These are phyloP conservation scores for Maudiozyma humilis DNA, from an alignment of 1,139 yeast species.

Conservation along the genomic window DNA sequence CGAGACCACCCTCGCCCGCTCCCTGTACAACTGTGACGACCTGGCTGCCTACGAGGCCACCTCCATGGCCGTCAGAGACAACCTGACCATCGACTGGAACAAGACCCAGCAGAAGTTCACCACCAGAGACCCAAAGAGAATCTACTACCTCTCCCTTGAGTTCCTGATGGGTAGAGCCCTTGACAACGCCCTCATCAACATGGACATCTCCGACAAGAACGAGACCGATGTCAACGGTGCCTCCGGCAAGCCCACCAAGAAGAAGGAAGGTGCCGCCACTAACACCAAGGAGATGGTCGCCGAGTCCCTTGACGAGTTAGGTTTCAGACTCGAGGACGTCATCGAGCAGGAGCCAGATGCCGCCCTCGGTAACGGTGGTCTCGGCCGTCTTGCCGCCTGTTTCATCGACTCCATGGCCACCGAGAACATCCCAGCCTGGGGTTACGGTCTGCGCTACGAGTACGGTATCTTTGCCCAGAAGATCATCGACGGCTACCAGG, in stretches of 20 bases:
- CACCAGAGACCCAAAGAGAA: slow-evolving; percentile 72
- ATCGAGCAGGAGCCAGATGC: slow-evolving; percentile 87
- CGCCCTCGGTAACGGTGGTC: slow-evolving; percentile 90
- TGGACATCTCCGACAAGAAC: slow-evolving; percentile 36
- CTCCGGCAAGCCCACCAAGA: slow-evolving; percentile 13
- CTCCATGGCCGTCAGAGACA: slow-evolving; percentile 69
- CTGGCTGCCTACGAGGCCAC: slow-evolving; percentile 91
- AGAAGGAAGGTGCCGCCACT: not conserved
- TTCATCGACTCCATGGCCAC: slow-evolving; percentile 84
- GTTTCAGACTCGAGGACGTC: slow-evolving; percentile 82
- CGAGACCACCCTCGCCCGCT: slow-evolving; percentile 82
- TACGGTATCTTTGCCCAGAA: slow-evolving; percentile 90
- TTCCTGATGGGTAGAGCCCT: slow-evolving; percentile 92
- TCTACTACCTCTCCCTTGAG: slow-evolving; percentile 80
- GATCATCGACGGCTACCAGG: slow-evolving; percentile 87
- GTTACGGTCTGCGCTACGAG: slow-evolving; percentile 87
- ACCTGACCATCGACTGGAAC: slow-evolving; percentile 81
- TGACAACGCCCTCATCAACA: slow-evolving; percentile 86
- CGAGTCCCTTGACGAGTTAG: slow-evolving; percentile 61
- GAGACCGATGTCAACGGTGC: slow-evolving; percentile 22
- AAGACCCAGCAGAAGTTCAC: slow-evolving; percentile 89
- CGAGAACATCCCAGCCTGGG: slow-evolving; percentile 91
- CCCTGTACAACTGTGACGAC: slow-evolving; percentile 84
- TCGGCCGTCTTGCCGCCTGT: slow-evolving; percentile 92
- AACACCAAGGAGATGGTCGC: slow-evolving; percentile 41